These are phyloP conservation scores for Epithele typhae DNA, from an alignment of 768 basidiomycete genomes.

Conservation along the genomic window DNA sequence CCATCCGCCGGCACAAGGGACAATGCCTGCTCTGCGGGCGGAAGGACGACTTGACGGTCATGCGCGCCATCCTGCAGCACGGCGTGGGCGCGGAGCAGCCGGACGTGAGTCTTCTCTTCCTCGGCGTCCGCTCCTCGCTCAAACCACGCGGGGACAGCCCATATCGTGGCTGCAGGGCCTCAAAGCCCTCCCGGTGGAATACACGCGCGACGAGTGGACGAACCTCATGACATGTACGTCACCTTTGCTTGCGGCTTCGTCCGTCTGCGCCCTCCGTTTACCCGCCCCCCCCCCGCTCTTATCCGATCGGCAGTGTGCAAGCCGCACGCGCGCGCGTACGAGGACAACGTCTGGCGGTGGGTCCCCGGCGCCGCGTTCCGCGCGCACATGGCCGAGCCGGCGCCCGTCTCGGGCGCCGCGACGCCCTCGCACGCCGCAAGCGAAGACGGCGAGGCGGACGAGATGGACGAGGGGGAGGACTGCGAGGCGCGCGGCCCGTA, in stretches of 20 bases:
- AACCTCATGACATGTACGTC: slow-evolving; percentile 3
- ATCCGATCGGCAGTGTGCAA: not conserved
- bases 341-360: not conserved
- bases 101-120: not conserved
- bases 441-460: too few relatives aligned
- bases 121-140: not conserved
- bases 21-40: slow-evolving; percentile 2
- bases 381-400: not conserved
- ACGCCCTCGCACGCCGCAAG: too few relatives aligned
- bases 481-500: too few relatives aligned
- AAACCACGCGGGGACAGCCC: not conserved
- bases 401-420: too few relatives aligned
- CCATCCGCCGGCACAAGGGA: slow-evolving; percentile 1
- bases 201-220: slow-evolving; percentile 4
- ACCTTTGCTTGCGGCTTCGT: not conserved
- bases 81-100: not conserved
- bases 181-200: not conserved
- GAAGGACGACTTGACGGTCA: not conserved
- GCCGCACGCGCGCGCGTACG: not conserved
- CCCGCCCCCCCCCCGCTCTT: not conserved
- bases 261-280: not conserved
- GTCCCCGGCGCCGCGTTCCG: not conserved
- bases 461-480: too few relatives aligned
- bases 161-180: not conserved
- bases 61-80: slow-evolving; percentile 1